These are phyloP conservation scores for Lipomyces spencermartinsiae DNA, from an alignment of 805 yeast species.

Conservation along the genomic window DNA sequence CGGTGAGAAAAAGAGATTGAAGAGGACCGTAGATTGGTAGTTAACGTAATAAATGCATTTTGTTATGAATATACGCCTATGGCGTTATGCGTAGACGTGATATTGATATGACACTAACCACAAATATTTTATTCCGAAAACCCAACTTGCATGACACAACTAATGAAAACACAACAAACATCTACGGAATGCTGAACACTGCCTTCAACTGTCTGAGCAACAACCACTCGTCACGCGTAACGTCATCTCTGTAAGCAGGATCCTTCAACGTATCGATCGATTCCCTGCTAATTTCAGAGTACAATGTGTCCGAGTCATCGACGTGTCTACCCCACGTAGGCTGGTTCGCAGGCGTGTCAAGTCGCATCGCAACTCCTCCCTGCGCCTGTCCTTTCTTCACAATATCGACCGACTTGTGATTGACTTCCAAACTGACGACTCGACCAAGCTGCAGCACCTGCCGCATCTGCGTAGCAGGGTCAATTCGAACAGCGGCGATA, in stretches of 20 bases:
- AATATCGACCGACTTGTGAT: conserved; percentile 78
- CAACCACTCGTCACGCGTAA: conserved; percentile 94
- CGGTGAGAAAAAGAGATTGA: not conserved
- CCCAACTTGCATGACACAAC: not conserved
- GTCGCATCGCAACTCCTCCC: conserved; percentile 98
- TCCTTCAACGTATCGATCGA: conserved; percentile 97
- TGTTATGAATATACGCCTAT: not conserved
- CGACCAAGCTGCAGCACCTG: conserved; percentile 77
- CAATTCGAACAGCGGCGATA: conserved; percentile 87
- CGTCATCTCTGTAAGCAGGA: conserved; percentile 95
- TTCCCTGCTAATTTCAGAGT: conserved; percentile 87
- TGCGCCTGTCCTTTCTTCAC: conserved; percentile 95
- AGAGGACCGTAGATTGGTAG: not conserved
- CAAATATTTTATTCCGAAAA: not conserved
- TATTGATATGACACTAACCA: not conserved
- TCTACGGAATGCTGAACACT: conserved; percentile 77
- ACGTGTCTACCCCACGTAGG: conserved; percentile 99
- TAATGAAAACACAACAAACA: not conserved
- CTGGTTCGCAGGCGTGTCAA: conserved; percentile 87
- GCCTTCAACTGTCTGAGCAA: conserved; percentile 87
- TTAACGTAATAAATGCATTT: not conserved
- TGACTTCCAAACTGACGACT: conserved; percentile 92
- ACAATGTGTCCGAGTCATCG: conserved; percentile 87
- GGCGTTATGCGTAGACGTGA: not conserved
- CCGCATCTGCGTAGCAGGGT: conserved; percentile 81